Percentiles rank a stretch among this genome's conserved stretches.
Evolutionary conservation across 352 stramenopile genomes (phyloP).

Genomic region (Blastocystis hominis): DNA sequence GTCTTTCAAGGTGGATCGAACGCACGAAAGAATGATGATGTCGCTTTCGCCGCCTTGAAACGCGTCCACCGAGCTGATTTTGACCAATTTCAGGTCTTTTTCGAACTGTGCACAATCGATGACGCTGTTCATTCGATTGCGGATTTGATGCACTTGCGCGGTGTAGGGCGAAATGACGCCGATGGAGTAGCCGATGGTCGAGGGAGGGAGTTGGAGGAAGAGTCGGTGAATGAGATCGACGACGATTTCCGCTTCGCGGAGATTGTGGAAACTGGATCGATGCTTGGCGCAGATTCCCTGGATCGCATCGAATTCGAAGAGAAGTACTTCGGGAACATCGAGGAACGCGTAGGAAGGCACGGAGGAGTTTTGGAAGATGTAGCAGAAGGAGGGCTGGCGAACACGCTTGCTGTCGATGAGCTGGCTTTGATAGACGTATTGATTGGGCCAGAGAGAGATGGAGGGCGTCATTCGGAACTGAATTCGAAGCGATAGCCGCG

Average conservation of each 20-base stretch:
- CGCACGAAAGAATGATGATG: constrained; percentile 54
- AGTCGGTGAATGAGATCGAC: background rate
- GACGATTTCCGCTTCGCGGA: background rate
- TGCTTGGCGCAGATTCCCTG: constrained; percentile 28
- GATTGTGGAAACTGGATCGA: background rate
- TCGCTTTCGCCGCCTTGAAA: constrained; percentile 46
- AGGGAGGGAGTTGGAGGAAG: background rate
- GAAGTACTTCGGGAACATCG: background rate
- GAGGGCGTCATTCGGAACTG: constrained; percentile 37
- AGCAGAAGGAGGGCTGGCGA: background rate
- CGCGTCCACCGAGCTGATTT: constrained; percentile 46
- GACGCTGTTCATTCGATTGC: constrained; percentile 10
- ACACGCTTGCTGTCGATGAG: constrained; percentile 42
- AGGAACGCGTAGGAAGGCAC: constrained; percentile 12
- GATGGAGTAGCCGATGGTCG: background rate
- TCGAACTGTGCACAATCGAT: background rate
- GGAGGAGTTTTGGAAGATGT: background rate
- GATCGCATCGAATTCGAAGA: background rate
- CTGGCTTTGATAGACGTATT: constrained; percentile 1
- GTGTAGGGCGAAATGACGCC: constrained; percentile 2
- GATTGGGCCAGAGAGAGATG: constrained; percentile 7
- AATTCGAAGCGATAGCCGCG: background rate
- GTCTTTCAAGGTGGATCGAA: background rate
- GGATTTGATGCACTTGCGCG: background rate
- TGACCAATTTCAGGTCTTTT: background rate